Base-by-base conservation (phyloP, 208 protist genomes). In the Plasmodiophora brassicae region DNA sequence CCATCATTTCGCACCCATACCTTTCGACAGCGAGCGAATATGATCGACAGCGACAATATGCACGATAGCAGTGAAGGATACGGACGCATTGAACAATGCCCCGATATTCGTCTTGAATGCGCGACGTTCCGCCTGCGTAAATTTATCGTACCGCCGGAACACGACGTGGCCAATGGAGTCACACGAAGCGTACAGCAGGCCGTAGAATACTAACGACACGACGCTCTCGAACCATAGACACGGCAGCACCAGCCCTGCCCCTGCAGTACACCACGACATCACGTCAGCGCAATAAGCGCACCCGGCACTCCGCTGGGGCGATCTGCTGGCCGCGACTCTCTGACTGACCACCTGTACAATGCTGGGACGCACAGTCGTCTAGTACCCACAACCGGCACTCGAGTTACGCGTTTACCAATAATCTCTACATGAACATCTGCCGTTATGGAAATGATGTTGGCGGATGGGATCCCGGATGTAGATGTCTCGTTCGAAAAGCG, bases 91-190 rank as follows among this genome's bases (percentile, higher is more conserved):
- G 65, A 78, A 38, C 41, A 78, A 38, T 44, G 5, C 32, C n/a
- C 65, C 65, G n/a, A 78, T 78, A 78, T 78, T 78, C n/a, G 65
- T 44, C n/a, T 32, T 78, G n/a, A 78, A 78, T 32, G 5, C 10
- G 5, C 32, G 20, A 14, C n/a, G 5, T 38, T 78, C 65, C 32
- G 20, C 5, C 5, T 5, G n/a, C 10, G 32, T 78, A 8, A 78
- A 78, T 5, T 78, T n/a, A 14, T 5, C 5, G 41, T 78, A 78
- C 5, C 41, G 32, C 5, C 5, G 5, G n/a, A 38, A 78, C 32
- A 78, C 32, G 5, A 78, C 65, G 32, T n/a, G 14, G 50, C 50
- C 14, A 57, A 57, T 28, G 20, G 41, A 78, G 32, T 5, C 10
- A 78, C 32, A 32, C 41, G 5, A 32, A 78, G n/a, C n/a, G n/a